Percentiles rank a stretch among this genome's conserved stretches.
Conservation (phyloP, 495 filamentous ascomycete species). For the Aspergillus olivimuriae region DNA sequence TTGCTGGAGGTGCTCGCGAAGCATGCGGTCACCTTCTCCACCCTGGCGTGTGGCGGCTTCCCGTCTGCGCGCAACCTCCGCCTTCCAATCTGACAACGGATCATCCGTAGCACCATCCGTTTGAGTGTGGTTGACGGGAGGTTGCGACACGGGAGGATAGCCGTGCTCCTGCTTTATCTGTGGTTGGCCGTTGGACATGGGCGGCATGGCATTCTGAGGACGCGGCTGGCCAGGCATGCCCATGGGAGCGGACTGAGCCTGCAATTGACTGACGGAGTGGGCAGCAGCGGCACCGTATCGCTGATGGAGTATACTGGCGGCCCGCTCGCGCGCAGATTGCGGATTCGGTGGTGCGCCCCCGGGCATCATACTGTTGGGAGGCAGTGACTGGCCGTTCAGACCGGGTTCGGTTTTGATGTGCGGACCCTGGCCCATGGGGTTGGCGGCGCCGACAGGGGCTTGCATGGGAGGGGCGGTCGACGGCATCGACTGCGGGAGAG, state of each 20-base stretch:
- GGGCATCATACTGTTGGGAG: conserved; percentile 30
- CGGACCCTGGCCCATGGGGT: conserved; percentile 35
- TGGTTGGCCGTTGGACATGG: conserved; percentile 39
- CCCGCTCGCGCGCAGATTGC: conserved; percentile 57
- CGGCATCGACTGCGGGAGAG: conserved; percentile 29
- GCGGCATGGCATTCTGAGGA: conserved; percentile 28
- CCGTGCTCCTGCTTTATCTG: conserved; percentile 44
- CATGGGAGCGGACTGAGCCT: conserved; percentile 36
- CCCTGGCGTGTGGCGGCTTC: conserved; percentile 56
- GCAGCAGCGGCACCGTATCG: conserved; percentile 68
- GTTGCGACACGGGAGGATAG: conserved; percentile 36
- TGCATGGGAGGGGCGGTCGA: conserved; percentile 15
- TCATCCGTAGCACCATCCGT: conserved; percentile 65
- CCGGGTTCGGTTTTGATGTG: conserved; percentile 73
- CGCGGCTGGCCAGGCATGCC: conserved; percentile 39
- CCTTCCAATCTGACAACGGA: conserved; percentile 49
- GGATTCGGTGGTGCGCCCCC: conserved; percentile 32
- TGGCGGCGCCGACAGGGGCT: conserved; percentile 13
- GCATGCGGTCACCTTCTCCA: conserved; percentile 46
- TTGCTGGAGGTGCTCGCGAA: conserved; percentile 41
- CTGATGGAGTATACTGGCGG: conserved; percentile 58
- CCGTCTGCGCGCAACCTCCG: conserved; percentile 48
- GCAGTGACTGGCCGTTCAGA: conserved; percentile 41
- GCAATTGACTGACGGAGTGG: conserved; percentile 61
- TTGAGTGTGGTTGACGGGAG: conserved; percentile 46